Evolutionary conservation across 441 rosid species (phyloP).

Genomic region (Rhodomyrtus psidioides): DNA sequence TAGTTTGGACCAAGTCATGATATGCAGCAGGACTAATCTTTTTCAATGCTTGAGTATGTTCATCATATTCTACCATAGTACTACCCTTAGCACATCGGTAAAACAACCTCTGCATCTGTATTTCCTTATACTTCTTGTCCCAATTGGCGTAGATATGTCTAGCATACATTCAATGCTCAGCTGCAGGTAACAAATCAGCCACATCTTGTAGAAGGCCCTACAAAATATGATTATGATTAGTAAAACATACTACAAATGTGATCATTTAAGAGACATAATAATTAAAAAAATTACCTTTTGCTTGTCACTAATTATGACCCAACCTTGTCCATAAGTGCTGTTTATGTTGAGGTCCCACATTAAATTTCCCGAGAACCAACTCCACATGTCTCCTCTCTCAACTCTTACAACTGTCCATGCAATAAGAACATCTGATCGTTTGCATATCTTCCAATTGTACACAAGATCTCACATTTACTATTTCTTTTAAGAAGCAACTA

Average conservation of each 20-base stretch:
- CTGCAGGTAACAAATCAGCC: neutral
- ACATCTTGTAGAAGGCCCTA: neutral
- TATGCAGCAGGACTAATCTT: neutral
- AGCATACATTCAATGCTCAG: neutral
- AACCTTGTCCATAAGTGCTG: too few species aligned
- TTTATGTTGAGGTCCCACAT: too few species aligned
- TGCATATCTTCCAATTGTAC: too few species aligned
- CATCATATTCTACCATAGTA: neutral
- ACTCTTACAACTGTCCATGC: neutral
- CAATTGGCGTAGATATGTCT: neutral
- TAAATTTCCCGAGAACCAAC: too few species aligned
- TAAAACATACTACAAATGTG: neutral
- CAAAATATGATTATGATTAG: neutral
- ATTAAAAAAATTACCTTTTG: too few species aligned
- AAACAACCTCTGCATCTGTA: neutral
- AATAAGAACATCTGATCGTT: too few species aligned
- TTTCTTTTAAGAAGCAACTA: too few species aligned
- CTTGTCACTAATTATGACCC: too few species aligned
- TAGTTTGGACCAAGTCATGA: neutral
- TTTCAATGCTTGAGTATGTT: neutral
- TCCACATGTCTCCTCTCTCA: too few species aligned
- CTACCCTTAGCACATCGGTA: neutral
- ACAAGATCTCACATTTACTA: too few species aligned
- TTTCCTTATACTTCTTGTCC: neutral
- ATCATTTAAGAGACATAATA: too few species aligned